Evolutionary conservation across 73 alveolate genomes (phyloP).

Genomic region (Paramecium bursaria): DNA sequence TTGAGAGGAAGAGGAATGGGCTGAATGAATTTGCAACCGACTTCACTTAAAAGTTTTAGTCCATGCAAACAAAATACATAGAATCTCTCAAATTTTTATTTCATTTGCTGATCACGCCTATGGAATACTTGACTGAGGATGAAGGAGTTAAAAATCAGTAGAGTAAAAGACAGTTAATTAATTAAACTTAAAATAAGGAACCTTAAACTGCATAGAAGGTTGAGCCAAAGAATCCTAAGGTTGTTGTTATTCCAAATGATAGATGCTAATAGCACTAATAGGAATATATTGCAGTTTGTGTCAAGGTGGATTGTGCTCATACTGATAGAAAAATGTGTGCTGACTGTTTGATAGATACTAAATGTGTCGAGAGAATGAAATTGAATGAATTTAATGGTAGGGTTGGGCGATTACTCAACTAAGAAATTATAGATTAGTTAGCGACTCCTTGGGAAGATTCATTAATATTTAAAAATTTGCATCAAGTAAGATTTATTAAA

Average conservation of each 20-base stretch:
- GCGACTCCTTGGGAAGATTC: slow-evolving; percentile 51
- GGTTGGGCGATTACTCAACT: neutral
- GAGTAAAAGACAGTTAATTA: neutral
- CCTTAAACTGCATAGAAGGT: too few relatives aligned
- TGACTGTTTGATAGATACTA: slow-evolving; percentile 53
- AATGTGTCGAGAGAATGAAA: slow-evolving; percentile 55
- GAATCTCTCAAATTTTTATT: slow-evolving; percentile 19
- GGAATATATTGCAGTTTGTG: slow-evolving; percentile 46
- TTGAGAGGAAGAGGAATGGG: slow-evolving; percentile 16
- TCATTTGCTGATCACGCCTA: slow-evolving; percentile 35
- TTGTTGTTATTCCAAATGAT: too few relatives aligned
- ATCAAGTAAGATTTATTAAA: too few relatives aligned
- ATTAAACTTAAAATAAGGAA: slow-evolving; percentile 22
- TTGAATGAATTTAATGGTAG: slow-evolving; percentile 41
- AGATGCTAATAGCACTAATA: slow-evolving; percentile 19
- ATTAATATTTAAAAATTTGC: slow-evolving; percentile 1
- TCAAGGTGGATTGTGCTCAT: slow-evolving; percentile 17
- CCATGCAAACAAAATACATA: slow-evolving; percentile 1
- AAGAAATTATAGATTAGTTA: slow-evolving; percentile 21
- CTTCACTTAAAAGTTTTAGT: slow-evolving; percentile 14
- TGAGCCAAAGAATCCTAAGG: too few relatives aligned
- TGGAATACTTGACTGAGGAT: slow-evolving; percentile 35
- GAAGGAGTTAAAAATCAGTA: slow-evolving; percentile 4
- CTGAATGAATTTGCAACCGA: slow-evolving; percentile 28
- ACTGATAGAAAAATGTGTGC: slow-evolving; percentile 62